phyloP scores from a whole-genome alignment of 1,284 basidiomycete species.

The Leccinum angustisporum region DNA sequence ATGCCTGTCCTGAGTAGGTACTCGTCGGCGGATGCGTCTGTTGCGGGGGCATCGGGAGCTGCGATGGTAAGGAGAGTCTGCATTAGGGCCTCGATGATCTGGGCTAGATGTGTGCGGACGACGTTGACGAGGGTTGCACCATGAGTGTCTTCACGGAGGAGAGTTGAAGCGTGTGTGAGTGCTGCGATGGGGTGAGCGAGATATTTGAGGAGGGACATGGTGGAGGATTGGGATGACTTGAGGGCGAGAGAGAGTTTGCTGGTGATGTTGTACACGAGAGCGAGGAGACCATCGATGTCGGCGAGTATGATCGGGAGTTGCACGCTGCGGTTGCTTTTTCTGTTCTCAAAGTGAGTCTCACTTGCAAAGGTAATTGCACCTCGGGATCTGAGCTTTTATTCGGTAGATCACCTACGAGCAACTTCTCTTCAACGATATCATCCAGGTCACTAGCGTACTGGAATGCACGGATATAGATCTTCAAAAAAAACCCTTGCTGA shows the following conservation, averaged over 20 bases:
- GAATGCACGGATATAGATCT: conserved; percentile 73
- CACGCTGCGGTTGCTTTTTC: conserved; percentile 49
- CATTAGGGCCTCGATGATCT: conserved; percentile 48
- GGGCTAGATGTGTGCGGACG: conserved; percentile 40
- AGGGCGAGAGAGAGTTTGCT: conserved; percentile 69
- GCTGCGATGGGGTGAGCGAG: conserved; percentile 53
- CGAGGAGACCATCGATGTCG: conserved; percentile 61
- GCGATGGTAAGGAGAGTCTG: conserved; percentile 37
- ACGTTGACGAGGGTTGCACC: conserved; percentile 58
- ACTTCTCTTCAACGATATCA: conserved; percentile 73
- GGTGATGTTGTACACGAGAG: conserved; percentile 56
- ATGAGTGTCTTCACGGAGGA: conserved; percentile 47
- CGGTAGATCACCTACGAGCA: conserved; percentile 74
- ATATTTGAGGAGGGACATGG: conserved; percentile 57
- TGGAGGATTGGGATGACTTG: conserved; percentile 57
- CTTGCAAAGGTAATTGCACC: conserved; percentile 50
- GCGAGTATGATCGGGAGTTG: conserved; percentile 44
- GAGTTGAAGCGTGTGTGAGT: conserved; percentile 56
- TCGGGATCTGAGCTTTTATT: conserved; percentile 57
- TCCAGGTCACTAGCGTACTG: conserved; percentile 76
- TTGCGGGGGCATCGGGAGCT: conserved; percentile 16
- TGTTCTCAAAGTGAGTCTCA: conserved; percentile 51
- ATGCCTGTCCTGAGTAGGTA: conserved; percentile 63
- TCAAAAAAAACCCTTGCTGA: conserved; percentile 68
- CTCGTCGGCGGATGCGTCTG: conserved; percentile 35